Evolutionary conservation across 1,284 basidiomycete genomes (phyloP), one percentile per base, ranked within the genome.

Genomic region (Rhodotorula glutinis): DNA sequence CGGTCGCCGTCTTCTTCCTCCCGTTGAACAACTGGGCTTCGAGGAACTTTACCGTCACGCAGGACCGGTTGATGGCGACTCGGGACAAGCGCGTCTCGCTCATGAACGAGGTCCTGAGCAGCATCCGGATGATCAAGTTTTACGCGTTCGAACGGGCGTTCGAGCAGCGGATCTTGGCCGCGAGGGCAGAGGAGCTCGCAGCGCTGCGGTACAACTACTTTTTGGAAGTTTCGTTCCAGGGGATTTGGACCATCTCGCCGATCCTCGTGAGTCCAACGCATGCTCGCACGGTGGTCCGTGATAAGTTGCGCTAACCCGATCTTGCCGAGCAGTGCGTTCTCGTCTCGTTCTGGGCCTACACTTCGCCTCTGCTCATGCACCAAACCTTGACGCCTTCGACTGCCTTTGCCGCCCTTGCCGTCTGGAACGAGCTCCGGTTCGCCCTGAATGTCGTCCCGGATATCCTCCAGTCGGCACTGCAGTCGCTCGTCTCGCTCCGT

Each of bases 81-180:
- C 62, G 92, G 27, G 93, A 97, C 75, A 89, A 92, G 79, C 85
- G 93, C 57, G 91, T 93, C 25, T 83, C 88, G 1, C 80, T 95
- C 55, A 96, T 95, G 92, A 95, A 95, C 75, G 92, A 95, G 85
- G 86, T 93, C 62, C 81, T 96, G 11, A 89, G 90, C 57, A 90
- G 86, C 4, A 92, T 96, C 69, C 84, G 91, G n/a, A 94, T 95
- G 90, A 85, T 95, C 74, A 95, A 96, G 82, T 75, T 60, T n/a
- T 53, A 72, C 55, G 70, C 74, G 13, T 71, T 69, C 30, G 93
- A 96, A 79, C 85, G 90, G 27, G 90, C 87, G 74, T 95, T 95
- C 75, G 91, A 95, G 79, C 82, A 83, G 41, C 83, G 85, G 13
- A 87, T 95, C 13, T 78, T 89, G 63, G 85, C 84, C 60, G 68